Conservation (phyloP, 2,329 filamentous ascomycete species). For the Penicillium sp. region DNA sequence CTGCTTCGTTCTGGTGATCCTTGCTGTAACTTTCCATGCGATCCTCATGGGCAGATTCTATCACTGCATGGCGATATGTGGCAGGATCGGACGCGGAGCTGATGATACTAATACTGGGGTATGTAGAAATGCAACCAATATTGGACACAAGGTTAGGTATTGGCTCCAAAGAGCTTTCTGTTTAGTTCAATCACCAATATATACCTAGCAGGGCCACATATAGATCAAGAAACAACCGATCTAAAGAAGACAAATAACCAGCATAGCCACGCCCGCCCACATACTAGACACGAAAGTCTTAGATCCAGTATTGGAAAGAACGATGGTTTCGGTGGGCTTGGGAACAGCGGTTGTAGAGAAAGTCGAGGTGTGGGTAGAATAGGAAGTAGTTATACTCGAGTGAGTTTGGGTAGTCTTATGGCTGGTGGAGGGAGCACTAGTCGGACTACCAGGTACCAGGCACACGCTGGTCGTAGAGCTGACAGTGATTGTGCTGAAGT, state of each 20-base stretch:
- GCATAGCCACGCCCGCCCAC: slow-evolving; percentile 2
- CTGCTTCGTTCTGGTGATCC: background rate
- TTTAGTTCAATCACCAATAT: background rate
- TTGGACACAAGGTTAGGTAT: too few species aligned
- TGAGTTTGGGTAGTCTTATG: background rate
- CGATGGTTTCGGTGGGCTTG: background rate
- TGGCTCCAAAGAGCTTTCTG: too few species aligned
- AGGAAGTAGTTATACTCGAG: background rate
- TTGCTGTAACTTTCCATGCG: background rate
- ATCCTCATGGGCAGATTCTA: background rate
- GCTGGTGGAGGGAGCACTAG: background rate
- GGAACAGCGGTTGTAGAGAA: background rate
- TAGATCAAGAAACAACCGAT: background rate
- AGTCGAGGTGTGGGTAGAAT: background rate
- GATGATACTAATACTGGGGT: background rate
- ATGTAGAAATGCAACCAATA: background rate
- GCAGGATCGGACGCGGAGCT: background rate
- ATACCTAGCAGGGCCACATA: background rate
- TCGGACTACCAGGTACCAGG: background rate
- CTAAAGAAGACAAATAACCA: background rate
- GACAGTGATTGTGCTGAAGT: slow-evolving; percentile 31
- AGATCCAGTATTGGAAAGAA: slow-evolving; percentile 1
- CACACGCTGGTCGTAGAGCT: slow-evolving; percentile 14
- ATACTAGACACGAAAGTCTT: background rate
- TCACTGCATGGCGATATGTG: background rate